Evolutionary conservation across 2,329 filamentous ascomycete genomes (phyloP).

Genomic region (Epichloe elymi): DNA sequence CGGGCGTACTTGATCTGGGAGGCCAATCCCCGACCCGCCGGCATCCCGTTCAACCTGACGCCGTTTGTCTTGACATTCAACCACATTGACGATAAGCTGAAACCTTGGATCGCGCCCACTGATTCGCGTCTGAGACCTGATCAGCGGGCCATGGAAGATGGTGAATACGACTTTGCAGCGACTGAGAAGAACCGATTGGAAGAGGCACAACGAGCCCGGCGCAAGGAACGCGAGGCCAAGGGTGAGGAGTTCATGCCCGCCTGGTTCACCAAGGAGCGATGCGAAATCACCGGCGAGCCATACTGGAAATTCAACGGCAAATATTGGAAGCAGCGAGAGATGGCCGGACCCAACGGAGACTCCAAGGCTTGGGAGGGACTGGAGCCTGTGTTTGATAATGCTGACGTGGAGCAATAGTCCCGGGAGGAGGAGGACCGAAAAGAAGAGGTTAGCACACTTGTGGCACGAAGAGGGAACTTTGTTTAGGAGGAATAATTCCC

Average conservation of each 20-base stretch:
- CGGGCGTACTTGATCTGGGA: slow-evolving; percentile 90
- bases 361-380: slow-evolving; percentile 51
- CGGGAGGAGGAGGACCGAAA: neutral
- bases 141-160: slow-evolving; percentile 96
- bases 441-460: neutral
- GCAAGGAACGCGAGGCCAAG: slow-evolving; percentile 57
- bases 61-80: slow-evolving; percentile 94
- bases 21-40: slow-evolving; percentile 63
- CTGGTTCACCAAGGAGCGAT: slow-evolving; percentile 68
- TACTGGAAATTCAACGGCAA: slow-evolving; percentile 83
- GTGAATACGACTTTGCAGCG: slow-evolving; percentile 88
- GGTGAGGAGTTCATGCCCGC: slow-evolving; percentile 74
- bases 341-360: slow-evolving; percentile 47
- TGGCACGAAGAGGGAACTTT: neutral
- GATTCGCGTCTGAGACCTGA: slow-evolving; percentile 89
- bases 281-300: slow-evolving; percentile 70
- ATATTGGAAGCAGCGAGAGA: slow-evolving; percentile 70
- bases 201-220: slow-evolving; percentile 71
- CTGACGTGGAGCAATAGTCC: slow-evolving; percentile 12
- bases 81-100: slow-evolving; percentile 72
- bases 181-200: slow-evolving; percentile 90
- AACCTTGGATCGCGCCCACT: slow-evolving; percentile 70
- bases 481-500: too few relatives aligned
- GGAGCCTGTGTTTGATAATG: slow-evolving; percentile 57
- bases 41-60: slow-evolving; percentile 93